These are phyloP conservation scores for Sporothrix protearum DNA, from an alignment of 2,329 filamentous ascomycete genomes.

Conservation along the genomic window DNA sequence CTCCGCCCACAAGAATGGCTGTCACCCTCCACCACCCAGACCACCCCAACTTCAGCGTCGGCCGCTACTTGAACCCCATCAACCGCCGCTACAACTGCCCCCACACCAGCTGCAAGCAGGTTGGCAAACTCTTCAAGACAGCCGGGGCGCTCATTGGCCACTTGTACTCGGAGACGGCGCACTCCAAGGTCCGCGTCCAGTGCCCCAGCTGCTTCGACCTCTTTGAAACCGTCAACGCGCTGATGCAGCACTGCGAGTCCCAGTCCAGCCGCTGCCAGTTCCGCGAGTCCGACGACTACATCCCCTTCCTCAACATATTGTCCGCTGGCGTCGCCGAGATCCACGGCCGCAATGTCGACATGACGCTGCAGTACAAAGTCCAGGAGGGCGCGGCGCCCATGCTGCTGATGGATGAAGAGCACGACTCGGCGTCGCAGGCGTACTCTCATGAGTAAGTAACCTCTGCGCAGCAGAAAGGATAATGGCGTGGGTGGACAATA, in stretches of 20 bases:
- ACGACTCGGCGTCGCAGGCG: not conserved
- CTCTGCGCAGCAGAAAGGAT: too few species aligned
- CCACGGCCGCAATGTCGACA: slow-evolving; percentile 35
- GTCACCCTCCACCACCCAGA: slow-evolving; percentile 13
- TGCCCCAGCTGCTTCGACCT: slow-evolving; percentile 46
- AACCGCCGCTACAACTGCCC: slow-evolving; percentile 53
- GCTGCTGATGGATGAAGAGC: slow-evolving; percentile 18
- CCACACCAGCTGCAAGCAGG: slow-evolving; percentile 45
- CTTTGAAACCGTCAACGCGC: slow-evolving; percentile 43
- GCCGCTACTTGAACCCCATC: slow-evolving; percentile 45
- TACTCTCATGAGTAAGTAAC: not conserved
- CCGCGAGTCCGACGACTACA: slow-evolving; percentile 41
- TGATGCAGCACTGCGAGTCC: slow-evolving; percentile 50
- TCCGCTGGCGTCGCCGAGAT: slow-evolving; percentile 41
- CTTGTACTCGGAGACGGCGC: slow-evolving; percentile 41
- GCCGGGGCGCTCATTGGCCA: slow-evolving; percentile 40
- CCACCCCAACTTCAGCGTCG: slow-evolving; percentile 41
- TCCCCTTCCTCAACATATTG: slow-evolving; percentile 39
- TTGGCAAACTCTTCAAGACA: slow-evolving; percentile 40
- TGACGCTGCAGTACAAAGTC: slow-evolving; percentile 37
- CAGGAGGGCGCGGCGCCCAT: slow-evolving; percentile 25
- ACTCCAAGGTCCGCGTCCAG: slow-evolving; percentile 37
- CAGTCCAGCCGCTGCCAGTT: slow-evolving; percentile 43
- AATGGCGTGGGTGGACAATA: too few species aligned
- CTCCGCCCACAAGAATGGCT: not conserved